Evolutionary conservation across 495 filamentous ascomycete species (phyloP).

Genomic region (Trypethelium eluteriae): DNA sequence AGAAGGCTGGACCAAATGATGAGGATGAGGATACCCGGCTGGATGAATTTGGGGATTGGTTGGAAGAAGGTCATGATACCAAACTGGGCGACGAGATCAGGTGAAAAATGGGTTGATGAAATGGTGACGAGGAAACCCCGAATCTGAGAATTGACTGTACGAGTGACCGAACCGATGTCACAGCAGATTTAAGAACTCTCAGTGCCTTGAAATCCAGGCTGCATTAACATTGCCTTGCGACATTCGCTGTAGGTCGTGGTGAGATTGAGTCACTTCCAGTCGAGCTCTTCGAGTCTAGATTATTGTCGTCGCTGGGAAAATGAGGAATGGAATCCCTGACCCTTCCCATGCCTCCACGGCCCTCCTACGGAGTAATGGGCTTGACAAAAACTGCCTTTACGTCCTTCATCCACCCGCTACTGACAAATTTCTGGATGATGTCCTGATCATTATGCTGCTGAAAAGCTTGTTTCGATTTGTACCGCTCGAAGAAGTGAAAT

Average conservation of each 20-base stretch:
- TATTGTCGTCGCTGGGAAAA: no score
- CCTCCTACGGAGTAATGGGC: background rate
- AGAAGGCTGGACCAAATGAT: slow-evolving; percentile 29
- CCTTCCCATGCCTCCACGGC: no score
- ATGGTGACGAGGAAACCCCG: no score
- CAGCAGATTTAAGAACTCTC: no score
- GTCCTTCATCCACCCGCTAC: background rate
- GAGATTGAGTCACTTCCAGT: no score
- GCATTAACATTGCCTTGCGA: no score
- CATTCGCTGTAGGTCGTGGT: no score
- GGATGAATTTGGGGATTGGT: slow-evolving; percentile 2
- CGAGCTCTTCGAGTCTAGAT: no score
- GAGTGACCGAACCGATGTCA: no score
- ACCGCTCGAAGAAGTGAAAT: background rate
- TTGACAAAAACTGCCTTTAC: background rate
- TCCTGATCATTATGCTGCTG: background rate
- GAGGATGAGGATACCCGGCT: slow-evolving; percentile 31
- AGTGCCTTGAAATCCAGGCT: no score
- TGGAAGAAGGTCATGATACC: slow-evolving; percentile 1
- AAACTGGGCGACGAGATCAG: slow-evolving; percentile 6
- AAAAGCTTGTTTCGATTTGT: background rate
- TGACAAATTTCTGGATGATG: background rate
- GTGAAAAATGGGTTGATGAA: background rate
- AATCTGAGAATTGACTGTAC: no score
- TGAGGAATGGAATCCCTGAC: no score